Conservation (phyloP, 805 yeast species). For the Kregervanrija pseudodelftensis region DNA sequence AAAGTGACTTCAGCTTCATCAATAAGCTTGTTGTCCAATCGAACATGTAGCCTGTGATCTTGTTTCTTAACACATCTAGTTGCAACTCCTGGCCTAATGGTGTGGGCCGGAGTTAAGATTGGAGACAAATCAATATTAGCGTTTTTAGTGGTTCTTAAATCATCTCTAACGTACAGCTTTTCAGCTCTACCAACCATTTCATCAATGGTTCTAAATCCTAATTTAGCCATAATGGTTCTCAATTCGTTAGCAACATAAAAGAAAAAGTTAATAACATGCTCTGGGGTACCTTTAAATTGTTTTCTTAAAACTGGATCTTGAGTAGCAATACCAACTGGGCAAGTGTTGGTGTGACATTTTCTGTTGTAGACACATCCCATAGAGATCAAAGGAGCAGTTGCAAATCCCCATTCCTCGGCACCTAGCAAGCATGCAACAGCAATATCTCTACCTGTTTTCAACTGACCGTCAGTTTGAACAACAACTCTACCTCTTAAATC, state of each 20-base stretch:
- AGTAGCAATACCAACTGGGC: constrained; percentile 98
- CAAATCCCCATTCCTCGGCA: constrained; percentile 98
- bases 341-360: constrained; percentile 86
- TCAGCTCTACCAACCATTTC: constrained; percentile 99
- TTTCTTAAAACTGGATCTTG: constrained; percentile 92
- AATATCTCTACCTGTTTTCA: constrained; percentile 94
- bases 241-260: constrained; percentile 90
- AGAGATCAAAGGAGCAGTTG: constrained; percentile 93
- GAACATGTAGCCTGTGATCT: constrained; percentile 87
- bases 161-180: constrained; percentile 77
- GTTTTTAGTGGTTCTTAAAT: constrained; percentile 80
- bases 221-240: constrained; percentile 85
- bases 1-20: constrained; percentile 95
- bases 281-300: constrained; percentile 95
- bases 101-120: constrained; percentile 92
- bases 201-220: constrained; percentile 91
- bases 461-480: constrained; percentile 97
- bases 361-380: constrained; percentile 98
- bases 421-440: constrained; percentile 95
- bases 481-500: constrained; percentile 93
- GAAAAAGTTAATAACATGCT: constrained; percentile 96
- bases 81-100: constrained; percentile 94
- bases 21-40: constrained; percentile 90
- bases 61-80: constrained; percentile 88
- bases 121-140: constrained; percentile 89